A percentile compares a stretch with the other conserved stretches of the same genome.
phyloP scores from a whole-genome alignment of 2,329 filamentous ascomycete species.

The Diaporthe velutina region DNA sequence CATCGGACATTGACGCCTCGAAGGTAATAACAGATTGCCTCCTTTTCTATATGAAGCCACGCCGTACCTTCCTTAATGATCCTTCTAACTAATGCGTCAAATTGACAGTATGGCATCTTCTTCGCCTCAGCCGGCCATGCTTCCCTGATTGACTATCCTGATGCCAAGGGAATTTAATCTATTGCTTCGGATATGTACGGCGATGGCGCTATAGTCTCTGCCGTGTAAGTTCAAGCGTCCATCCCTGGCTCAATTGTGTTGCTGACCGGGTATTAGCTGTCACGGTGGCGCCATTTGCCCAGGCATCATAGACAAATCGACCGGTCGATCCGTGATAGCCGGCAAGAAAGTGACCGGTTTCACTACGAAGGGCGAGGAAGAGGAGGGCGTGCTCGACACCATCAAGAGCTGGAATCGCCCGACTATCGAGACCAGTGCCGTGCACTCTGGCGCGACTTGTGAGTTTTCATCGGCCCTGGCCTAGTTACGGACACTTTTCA shows the following conservation, averaged over 20 bases:
- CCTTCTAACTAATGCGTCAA: not conserved
- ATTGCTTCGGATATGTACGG: not conserved
- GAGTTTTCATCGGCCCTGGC: not conserved
- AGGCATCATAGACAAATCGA: not conserved
- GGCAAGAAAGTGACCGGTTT: not conserved
- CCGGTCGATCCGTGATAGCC: not conserved
- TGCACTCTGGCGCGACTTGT: not conserved
- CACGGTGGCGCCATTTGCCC: conserved; percentile 2
- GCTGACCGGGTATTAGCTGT: not conserved
- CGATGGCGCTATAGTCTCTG: conserved; percentile 1
- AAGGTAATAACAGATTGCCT: not conserved
- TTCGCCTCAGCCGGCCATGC: conserved; percentile 4
- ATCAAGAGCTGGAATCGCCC: conserved; percentile 2
- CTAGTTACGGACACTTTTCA: rapidly evolving
- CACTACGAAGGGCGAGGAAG: not conserved
- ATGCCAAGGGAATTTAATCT: not conserved
- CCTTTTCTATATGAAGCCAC: too few species aligned
- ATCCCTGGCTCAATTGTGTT: not conserved
- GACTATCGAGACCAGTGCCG: not conserved
- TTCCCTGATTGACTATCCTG: not conserved
- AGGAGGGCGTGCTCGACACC: not conserved
- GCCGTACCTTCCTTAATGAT: too few species aligned
- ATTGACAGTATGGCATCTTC: conserved; percentile 9
- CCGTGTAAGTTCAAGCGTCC: not conserved
- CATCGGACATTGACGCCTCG: not conserved